Percentiles rank a stretch among this genome's conserved stretches.
Conservation (phyloP, 257 asterid genomes). For the Pogostemon cablin region DNA sequence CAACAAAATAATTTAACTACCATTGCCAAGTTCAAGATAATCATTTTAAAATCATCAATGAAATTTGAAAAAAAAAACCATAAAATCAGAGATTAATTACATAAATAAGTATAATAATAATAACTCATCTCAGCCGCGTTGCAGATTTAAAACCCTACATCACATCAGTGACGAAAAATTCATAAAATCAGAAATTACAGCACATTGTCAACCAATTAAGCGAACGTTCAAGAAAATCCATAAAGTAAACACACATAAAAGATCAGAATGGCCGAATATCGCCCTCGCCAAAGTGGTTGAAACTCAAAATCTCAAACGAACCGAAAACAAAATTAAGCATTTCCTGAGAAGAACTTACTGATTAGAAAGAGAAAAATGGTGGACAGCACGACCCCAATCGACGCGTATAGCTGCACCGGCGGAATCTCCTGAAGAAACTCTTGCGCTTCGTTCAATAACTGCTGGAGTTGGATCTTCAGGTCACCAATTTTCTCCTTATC, state of each 20-base stretch:
- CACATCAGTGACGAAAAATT: conserved; percentile 6
- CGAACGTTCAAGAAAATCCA: not conserved
- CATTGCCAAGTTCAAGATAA: conserved; percentile 12
- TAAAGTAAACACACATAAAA: not conserved
- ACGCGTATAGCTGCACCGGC: conserved; percentile 52
- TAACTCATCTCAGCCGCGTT: conserved; percentile 3
- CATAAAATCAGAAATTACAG: conserved; percentile 3
- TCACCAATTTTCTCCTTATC: conserved; percentile 50
- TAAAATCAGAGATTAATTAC: not conserved
- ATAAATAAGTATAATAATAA: too few species aligned
- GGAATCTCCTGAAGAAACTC: conserved; percentile 50
- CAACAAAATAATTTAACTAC: conserved; percentile 1
- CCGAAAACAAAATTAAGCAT: not conserved
- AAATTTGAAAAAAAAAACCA: conserved; percentile 1
- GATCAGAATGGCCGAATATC: not conserved
- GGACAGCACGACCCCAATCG: conserved; percentile 48
- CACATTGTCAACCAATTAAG: conserved; percentile 4
- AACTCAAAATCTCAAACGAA: conserved; percentile 8
- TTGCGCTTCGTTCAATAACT: conserved; percentile 39
- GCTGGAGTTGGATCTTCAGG: conserved; percentile 53
- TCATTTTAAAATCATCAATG: not conserved
- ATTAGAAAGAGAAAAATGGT: conserved; percentile 47
- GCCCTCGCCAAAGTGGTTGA: not conserved
- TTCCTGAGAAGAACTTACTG: conserved; percentile 42
- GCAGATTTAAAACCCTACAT: not conserved